Evolutionary conservation across 306 rosid genomes (phyloP), one percentile per base, ranked within the genome.

Genomic region (Prunus campanulata): DNA sequence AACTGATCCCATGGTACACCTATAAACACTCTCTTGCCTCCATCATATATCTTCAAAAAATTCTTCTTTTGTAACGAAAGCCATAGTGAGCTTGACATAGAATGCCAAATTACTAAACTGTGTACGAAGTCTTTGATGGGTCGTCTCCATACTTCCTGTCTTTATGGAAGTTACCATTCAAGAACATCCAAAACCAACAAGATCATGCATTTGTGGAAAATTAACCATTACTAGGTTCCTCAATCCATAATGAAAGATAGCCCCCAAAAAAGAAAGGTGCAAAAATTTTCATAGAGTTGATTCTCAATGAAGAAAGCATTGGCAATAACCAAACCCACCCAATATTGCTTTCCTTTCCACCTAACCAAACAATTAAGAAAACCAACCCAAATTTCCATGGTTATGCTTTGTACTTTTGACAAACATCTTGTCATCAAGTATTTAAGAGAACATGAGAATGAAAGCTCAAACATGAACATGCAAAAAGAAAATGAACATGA

Each of bases 171-270:
- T 39, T 18, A 52, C 48, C 56, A 35, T 77, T 48, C 50, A 77
- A 22, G 5, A 68, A 15, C 15, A 30, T 51, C 51, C 54, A 61
- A 61, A 27, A 49, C 77, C 68, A 44, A n/a, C 72, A 54, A 50
- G 71, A 70, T 68, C 68, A 71, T 42, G 24, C 29, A 42, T 15
- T 25, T 15, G 16, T 24, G 24, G 3, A 52, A 29, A 67, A 55
- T 10, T 19, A 64, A 12, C 52, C 70, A 42, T 46, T 32, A 77
- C 78, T 66, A 35, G 74, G 78, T 57, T 63, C 72, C 66, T 59
- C 57, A 47, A 68, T 75, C 77, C 85, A 71, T 27, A 47, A 80
- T 50, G 39, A 77, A 72, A 68, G 32, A 65, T 25, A 77, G 29
- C 27, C 48, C 51, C 44, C 44, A 39, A 7, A 68, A 48, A 62